phyloP scores from a whole-genome alignment of 129 eudicot genomes.

The Sambucus nigra region DNA sequence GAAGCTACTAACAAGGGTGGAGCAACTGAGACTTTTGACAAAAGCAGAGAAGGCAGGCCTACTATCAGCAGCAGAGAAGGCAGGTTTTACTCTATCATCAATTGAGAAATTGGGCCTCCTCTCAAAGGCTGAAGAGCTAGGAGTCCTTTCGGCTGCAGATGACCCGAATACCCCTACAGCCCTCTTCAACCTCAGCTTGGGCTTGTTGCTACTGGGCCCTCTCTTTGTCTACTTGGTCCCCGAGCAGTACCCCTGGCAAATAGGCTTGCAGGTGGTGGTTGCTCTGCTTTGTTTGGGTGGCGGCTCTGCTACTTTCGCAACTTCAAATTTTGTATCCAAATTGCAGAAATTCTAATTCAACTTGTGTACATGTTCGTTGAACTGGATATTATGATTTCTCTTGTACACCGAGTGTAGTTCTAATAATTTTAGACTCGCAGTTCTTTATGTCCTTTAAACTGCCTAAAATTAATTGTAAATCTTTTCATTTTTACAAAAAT shows the following conservation, averaged over 20 bases:
- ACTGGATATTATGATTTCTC: constrained; percentile 3
- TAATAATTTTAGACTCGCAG: background rate
- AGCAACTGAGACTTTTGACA: constrained; percentile 67
- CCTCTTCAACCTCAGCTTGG: constrained; percentile 52
- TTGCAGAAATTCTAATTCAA: constrained; percentile 60
- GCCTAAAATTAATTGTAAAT: too few species aligned
- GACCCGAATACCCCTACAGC: constrained; percentile 70
- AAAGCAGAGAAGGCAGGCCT: constrained; percentile 97
- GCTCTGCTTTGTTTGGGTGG: constrained; percentile 56
- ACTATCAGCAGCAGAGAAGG: constrained; percentile 75
- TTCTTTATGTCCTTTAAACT: background rate
- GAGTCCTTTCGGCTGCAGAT: constrained; percentile 86
- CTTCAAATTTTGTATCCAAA: constrained; percentile 69
- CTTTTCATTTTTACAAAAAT: background rate
- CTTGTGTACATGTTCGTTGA: constrained; percentile 1
- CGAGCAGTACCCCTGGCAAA: constrained; percentile 80
- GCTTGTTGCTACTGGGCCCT: constrained; percentile 54
- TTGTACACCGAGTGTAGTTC: background rate
- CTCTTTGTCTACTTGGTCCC: constrained; percentile 63
- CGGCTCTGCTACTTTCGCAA: constrained; percentile 90
- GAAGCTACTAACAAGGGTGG: constrained; percentile 78
- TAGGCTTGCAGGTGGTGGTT: constrained; percentile 56
- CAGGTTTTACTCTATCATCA: constrained; percentile 60
- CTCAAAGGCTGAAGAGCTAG: constrained; percentile 85
- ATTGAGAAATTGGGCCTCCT: constrained; percentile 82